Base-by-base conservation (phyloP, 2,329 filamentous ascomycete genomes). In the Paramyrothecium sp. region DNA sequence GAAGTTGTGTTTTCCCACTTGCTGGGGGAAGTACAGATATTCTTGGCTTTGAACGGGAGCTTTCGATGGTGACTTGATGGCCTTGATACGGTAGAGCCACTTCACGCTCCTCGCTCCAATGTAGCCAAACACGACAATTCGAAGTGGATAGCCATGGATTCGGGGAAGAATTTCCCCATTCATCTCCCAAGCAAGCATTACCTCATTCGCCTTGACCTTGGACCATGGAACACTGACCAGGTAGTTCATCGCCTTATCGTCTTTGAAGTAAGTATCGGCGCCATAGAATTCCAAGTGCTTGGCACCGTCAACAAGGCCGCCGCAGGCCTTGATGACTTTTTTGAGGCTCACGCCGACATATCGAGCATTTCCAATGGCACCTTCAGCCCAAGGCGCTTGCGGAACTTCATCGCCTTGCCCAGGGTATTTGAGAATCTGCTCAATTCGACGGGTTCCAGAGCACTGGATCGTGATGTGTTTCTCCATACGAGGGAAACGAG, bases 231-330 rank as follows among this genome's bases (percentile, higher is more conserved):
- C 85, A 16, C 79, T 84, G 51, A 90, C 86, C 20, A 82, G 76
- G 63, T 90, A 91, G 69, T 91, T 91, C 73, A 82, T 83, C 0
- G 81, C 78, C 49, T 88, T 73, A 17, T 81, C 78, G 53, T 86
- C 83, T 69, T 91, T 91, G 76, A 91, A 88, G 65, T 91, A 91
- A 0, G 87, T 89, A 57, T 91, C 89, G 1, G 85, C 87, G 0
- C 89, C 89, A 57, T 84, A 86, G 52, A 91, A 81, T 62, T 91
- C 88, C 13, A 91, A 69, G 60, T 91, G 86, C 57, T 84, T 81
- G 0, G 77, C 85, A 2, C 76, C 74, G 12, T 74, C 73, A 1
- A 68, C 61, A 2, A 89, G 71, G 0, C 88, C 88, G 2, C 88
- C 89, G 58, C 88, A 91, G 58, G 84, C 73, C 61, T 90, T 89